phyloP scores from a whole-genome alignment of 2,329 filamentous ascomycete species.

The Trichoderma oligosporum region DNA sequence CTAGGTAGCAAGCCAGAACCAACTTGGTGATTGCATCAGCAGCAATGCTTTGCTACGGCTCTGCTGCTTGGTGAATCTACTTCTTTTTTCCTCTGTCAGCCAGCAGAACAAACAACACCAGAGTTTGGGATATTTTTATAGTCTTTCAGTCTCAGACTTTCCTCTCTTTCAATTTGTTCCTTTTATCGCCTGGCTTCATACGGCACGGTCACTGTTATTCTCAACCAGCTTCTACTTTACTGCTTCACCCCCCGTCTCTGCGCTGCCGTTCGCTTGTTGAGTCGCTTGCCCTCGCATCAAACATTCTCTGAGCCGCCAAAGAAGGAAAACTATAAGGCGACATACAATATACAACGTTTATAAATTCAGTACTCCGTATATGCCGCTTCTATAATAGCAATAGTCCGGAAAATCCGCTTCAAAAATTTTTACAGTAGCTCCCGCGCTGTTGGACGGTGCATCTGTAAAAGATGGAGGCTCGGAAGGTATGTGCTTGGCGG shows the following conservation, averaged over 20 bases:
- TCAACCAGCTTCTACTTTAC: not conserved
- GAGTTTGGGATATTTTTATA: not conserved
- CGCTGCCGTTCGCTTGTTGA: not conserved
- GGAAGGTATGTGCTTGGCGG: conserved; percentile 35
- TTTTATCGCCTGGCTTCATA: not conserved
- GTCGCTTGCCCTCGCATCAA: not conserved
- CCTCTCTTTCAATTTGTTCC: not conserved
- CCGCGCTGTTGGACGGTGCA: not conserved
- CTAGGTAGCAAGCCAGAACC: not conserved
- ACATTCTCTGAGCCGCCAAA: too few relatives aligned
- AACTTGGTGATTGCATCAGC: not conserved
- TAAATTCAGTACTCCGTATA: not conserved
- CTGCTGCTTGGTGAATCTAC: not conserved
- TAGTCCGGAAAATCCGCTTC: not conserved
- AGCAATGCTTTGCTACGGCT: conserved; percentile 1
- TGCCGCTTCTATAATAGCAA: not conserved
- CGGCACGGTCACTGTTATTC: not conserved
- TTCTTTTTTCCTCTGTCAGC: too few relatives aligned
- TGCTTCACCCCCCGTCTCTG: not conserved
- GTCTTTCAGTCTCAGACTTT: not conserved
- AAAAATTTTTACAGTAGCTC: conserved; percentile 5
- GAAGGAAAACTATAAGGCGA: too few relatives aligned
- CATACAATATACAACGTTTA: not conserved
- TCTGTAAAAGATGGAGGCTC: conserved; percentile 41
- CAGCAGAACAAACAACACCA: not conserved